Conservation (phyloP, 306 rosid species). For the Malus asiatica region DNA sequence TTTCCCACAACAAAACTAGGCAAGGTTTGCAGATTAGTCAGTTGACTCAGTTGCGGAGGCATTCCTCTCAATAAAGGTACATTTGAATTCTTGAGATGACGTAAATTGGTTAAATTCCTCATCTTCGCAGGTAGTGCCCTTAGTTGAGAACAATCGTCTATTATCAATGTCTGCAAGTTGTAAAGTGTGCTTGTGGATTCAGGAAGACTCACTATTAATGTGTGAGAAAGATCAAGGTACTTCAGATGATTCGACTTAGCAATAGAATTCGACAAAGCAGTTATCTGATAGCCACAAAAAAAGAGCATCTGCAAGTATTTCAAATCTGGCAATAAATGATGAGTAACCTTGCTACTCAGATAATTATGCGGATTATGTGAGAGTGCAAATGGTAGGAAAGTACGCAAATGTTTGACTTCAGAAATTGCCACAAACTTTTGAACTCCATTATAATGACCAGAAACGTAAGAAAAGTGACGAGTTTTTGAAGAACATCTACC, state of each 20-base stretch:
- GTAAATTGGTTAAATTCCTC: neutral
- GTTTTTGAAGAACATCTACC: neutral
- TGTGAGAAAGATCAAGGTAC: constrained; percentile 2
- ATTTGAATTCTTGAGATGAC: neutral
- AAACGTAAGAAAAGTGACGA: constrained; percentile 6
- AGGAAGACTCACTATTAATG: neutral
- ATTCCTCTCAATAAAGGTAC: neutral
- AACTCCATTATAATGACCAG: neutral
- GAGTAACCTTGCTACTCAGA: neutral
- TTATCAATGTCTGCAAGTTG: neutral
- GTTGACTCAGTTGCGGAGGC: constrained; percentile 10
- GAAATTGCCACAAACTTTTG: neutral
- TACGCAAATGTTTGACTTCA: neutral
- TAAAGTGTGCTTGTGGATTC: neutral
- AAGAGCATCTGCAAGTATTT: neutral
- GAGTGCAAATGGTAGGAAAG: neutral
- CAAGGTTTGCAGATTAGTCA: constrained; percentile 7
- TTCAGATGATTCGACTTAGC: neutral
- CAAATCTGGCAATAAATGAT: neutral
- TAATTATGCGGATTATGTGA: neutral
- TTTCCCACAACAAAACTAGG: neutral
- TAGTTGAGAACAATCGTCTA: neutral
- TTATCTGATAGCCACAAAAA: neutral
- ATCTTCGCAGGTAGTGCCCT: neutral
- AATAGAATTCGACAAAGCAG: neutral